Percentiles rank a stretch among this genome's conserved stretches.
Evolutionary conservation across 768 basidiomycete species (phyloP).

Genomic region (Inosperma sp.): DNA sequence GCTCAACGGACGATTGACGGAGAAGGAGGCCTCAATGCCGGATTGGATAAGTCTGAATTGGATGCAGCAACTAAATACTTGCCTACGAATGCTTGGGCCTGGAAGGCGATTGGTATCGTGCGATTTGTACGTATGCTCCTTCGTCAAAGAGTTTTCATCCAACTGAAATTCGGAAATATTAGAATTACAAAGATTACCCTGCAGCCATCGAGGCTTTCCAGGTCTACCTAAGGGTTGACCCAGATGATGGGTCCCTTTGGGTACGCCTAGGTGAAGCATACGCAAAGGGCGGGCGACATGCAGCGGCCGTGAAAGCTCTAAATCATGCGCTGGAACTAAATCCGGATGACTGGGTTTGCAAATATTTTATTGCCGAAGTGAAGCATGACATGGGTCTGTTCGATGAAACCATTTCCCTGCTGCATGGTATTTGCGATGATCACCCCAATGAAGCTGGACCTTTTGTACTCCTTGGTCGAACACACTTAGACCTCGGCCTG

Average conservation of each 20-base stretch:
- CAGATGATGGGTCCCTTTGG: constrained; percentile 81
- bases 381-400: constrained; percentile 73
- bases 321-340: constrained; percentile 66
- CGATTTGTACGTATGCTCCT: constrained; percentile 62
- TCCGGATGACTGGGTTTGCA: constrained; percentile 77
- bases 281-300: constrained; percentile 78
- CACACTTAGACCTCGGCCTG: constrained; percentile 66
- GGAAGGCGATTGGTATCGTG: constrained; percentile 92
- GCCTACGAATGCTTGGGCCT: constrained; percentile 91
- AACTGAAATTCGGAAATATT: constrained; percentile 1
- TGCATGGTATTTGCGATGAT: constrained; percentile 49
- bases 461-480: constrained; percentile 63
- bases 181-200: constrained; percentile 67
- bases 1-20: constrained; percentile 90
- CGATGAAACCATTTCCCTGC: constrained; percentile 66
- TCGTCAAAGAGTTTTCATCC: neutral
- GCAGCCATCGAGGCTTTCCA: constrained; percentile 82
- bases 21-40: constrained; percentile 74
- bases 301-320: constrained; percentile 86
- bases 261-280: constrained; percentile 90
- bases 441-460: constrained; percentile 70
- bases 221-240: constrained; percentile 74
- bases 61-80: constrained; percentile 50
- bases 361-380: constrained; percentile 81
- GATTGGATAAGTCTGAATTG: constrained; percentile 34